Percentiles rank a stretch among this genome's conserved stretches.
Evolutionary conservation across 2,329 filamentous ascomycete genomes (phyloP).

Genomic region (Fusarium chaquense): DNA sequence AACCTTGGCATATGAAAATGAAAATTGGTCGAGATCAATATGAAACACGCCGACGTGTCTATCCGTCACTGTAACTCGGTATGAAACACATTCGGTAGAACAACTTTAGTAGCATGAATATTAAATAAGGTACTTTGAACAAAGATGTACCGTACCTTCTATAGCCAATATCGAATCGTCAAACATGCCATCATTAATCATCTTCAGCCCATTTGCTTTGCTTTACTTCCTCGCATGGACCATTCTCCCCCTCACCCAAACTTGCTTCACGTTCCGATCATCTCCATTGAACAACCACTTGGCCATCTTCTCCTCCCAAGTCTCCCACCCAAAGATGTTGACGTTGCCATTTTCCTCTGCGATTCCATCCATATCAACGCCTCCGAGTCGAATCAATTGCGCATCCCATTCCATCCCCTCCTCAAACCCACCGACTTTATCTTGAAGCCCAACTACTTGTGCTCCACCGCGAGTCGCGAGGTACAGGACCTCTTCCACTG

Average conservation of each 20-base stretch:
- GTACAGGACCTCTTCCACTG: slow-evolving; percentile 87
- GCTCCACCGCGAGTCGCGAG: slow-evolving; percentile 92
- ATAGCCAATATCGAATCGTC: neutral
- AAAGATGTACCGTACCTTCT: neutral
- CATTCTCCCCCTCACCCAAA: slow-evolving; percentile 88
- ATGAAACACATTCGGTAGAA: slow-evolving; percentile 1
- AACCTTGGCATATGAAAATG: neutral
- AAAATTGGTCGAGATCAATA: neutral
- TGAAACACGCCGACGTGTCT: neutral
- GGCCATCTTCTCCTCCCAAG: slow-evolving; percentile 84
- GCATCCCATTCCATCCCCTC: slow-evolving; percentile 92
- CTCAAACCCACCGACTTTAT: slow-evolving; percentile 82
- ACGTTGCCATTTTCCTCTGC: slow-evolving; percentile 70
- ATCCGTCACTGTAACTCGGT: neutral
- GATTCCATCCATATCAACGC: slow-evolving; percentile 58
- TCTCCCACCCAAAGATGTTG: slow-evolving; percentile 92
- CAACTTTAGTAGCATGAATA: neutral
- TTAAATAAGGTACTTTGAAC: neutral
- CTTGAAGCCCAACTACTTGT: slow-evolving; percentile 78
- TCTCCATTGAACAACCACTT: slow-evolving; percentile 98
- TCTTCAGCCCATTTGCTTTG: neutral
- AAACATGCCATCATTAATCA: neutral
- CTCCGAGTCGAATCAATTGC: slow-evolving; percentile 78
- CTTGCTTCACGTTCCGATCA: slow-evolving; percentile 87
- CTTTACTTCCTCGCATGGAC: slow-evolving; percentile 67